Conservation (phyloP, 805 yeast genomes). For the Diddensiella caesifluorescens region DNA sequence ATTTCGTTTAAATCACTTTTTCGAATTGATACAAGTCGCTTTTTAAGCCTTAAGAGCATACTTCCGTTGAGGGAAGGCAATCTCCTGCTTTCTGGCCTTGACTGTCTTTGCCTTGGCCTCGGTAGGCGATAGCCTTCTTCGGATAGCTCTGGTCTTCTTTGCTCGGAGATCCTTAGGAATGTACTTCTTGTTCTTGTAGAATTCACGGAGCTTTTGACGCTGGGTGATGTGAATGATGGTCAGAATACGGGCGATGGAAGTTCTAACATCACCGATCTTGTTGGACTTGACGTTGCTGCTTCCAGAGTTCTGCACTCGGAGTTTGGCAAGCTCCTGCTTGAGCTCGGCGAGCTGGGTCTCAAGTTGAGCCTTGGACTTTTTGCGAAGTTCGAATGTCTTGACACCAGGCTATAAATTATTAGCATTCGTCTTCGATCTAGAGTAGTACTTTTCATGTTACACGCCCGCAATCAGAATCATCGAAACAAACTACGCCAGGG, state of each 20-base stretch:
- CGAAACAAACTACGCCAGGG: too few relatives aligned
- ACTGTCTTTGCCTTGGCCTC: constrained; percentile 79
- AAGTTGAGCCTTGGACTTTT: constrained; percentile 95
- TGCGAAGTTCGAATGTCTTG: constrained; percentile 94
- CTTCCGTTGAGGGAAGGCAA: constrained; percentile 97
- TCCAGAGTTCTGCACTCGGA: constrained; percentile 92
- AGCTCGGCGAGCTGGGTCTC: constrained; percentile 90
- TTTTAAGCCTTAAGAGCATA: constrained; percentile 94
- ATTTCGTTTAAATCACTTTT: neutral
- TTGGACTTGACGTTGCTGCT: constrained; percentile 69
- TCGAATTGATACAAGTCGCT: neutral
- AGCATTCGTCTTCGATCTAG: too few relatives aligned
- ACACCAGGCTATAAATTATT: constrained; percentile 33
- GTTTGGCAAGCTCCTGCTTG: constrained; percentile 92
- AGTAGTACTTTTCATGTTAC: too few relatives aligned
- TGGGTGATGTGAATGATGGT: constrained; percentile 95
- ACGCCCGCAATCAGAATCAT: too few relatives aligned
- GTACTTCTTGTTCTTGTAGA: constrained; percentile 82
- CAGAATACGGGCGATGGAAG: constrained; percentile 96
- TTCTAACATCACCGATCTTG: constrained; percentile 95
- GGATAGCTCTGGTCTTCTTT: constrained; percentile 99
- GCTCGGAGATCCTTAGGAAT: constrained; percentile 98
- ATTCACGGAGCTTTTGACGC: constrained; percentile 90
- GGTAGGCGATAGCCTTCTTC: constrained; percentile 88
- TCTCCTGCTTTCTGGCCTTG: constrained; percentile 85